Base-by-base conservation (phyloP, 257 asterid genomes). In the Nicotiana otophora region DNA sequence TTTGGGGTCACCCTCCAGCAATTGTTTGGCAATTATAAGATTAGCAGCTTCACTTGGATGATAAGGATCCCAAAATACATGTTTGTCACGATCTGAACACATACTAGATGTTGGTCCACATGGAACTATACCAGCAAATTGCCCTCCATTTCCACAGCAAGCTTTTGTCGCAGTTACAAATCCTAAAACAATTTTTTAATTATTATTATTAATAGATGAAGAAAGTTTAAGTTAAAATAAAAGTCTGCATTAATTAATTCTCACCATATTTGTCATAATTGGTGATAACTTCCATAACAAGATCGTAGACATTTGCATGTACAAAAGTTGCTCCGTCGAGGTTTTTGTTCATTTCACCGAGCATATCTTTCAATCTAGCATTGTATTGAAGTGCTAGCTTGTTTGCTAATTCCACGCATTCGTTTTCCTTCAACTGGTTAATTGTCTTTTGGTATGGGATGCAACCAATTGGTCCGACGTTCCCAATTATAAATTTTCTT, bases 1-100 rank as follows among this genome's bases (percentile, higher is more conserved):
- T 87, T 77, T 93, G 0, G 82, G n/a, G 80, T 84, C 92, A 10
- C 98, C 99, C 77, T 92, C 93, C 48, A 95, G 14, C 86, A 95
- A 23, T 66, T 92, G 97, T 23, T 95, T 95, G 63, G 99, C 95
- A 77, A 95, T 93, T 26, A 95, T 76, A 84, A 95, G 10, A 82
- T 95, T 95, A 46, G 99, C 94, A 5, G 98, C 98, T 79, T 95
- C 95, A 81, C 97, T 95, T 0, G 99, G 99, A 80, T 95, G 99
- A 84, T 95, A 95, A 58, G 96, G 92, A 86, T 95, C 99, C 99
- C 99, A 95, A 62, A 95, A 95, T 5, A 95, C 95, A 86, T 95
- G 94, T 65, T 93, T 93, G 64, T 87, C 90, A 3, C 95, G 85
- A 42, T 93, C 94, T 5, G 91, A 76, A 82, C 99, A 93, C 89